These are phyloP conservation scores for Phytophthora idaei DNA, from an alignment of 352 stramenopile species.

Conservation along the genomic window DNA sequence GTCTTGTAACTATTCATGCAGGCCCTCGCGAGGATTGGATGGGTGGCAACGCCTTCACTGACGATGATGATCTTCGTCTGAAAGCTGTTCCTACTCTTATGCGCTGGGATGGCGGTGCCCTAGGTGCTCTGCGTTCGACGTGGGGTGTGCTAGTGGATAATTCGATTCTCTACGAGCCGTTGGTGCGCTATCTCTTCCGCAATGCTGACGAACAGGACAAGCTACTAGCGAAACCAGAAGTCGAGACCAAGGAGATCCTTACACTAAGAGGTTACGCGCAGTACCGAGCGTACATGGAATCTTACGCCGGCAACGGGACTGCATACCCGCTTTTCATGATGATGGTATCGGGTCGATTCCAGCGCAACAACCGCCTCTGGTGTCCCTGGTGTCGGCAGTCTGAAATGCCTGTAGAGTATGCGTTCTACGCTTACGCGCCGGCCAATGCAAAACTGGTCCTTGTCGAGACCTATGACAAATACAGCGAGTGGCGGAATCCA, in stretches of 20 bases:
- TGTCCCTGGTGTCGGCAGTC: conserved; percentile 75
- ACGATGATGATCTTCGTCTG: conserved; percentile 64
- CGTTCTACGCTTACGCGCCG: conserved; percentile 69
- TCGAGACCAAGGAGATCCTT: conserved; percentile 59
- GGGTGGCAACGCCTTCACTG: conserved; percentile 56
- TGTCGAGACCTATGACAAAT: conserved; percentile 60
- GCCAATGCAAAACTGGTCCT: conserved; percentile 55
- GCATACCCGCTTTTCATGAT: conserved; percentile 74
- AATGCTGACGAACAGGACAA: conserved; percentile 55
- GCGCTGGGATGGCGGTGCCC: conserved; percentile 52
- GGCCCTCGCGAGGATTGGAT: conserved; percentile 61
- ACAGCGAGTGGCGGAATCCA: conserved; percentile 73
- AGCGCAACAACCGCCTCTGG: conserved; percentile 75
- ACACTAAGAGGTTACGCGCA: conserved; percentile 50
- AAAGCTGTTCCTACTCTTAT: conserved; percentile 68
- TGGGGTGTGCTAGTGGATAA: conserved; percentile 58
- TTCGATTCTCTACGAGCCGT: conserved; percentile 54
- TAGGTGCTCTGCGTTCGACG: conserved; percentile 48
- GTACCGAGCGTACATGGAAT: conserved; percentile 44
- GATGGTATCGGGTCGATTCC: conserved; percentile 66
- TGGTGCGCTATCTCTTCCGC: conserved; percentile 72
- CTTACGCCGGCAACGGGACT: conserved; percentile 27
- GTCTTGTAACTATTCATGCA: conserved; percentile 61
- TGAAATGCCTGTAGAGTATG: conserved; percentile 68
- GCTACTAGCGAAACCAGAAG: conserved; percentile 41